A percentile compares a stretch with the other conserved stretches of the same genome.
Conservation (phyloP, 768 basidiomycete genomes). For the Epithele typhae region DNA sequence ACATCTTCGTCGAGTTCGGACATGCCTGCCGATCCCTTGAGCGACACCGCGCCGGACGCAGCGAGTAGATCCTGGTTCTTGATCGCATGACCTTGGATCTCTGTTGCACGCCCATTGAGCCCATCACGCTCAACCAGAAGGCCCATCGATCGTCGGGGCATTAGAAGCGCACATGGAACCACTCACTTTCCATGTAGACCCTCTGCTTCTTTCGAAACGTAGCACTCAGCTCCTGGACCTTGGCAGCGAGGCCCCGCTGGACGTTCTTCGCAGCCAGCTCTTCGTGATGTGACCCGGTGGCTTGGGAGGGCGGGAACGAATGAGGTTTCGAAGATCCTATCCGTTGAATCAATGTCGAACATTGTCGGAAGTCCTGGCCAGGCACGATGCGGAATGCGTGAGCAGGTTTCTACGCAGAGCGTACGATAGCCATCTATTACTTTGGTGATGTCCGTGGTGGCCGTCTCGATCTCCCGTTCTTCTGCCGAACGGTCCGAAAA, state of each 20-base stretch:
- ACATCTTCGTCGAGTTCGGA: constrained; percentile 90
- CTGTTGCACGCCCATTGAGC: constrained; percentile 34
- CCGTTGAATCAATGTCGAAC: constrained; percentile 62
- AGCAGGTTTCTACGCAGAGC: neutral
- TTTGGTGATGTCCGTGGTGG: constrained; percentile 85
- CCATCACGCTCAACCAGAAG: too few species aligned
- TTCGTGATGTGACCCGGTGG: constrained; percentile 41
- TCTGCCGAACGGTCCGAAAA: constrained; percentile 94
- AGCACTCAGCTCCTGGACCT: constrained; percentile 89
- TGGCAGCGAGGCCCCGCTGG: constrained; percentile 92
- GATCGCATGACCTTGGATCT: constrained; percentile 94
- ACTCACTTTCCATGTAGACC: constrained; percentile 96
- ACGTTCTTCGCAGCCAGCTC: constrained; percentile 84
- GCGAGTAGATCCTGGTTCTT: constrained; percentile 94
- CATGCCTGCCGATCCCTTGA: constrained; percentile 78
- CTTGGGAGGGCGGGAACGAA: constrained; percentile 56
- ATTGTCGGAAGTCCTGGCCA: constrained; percentile 35
- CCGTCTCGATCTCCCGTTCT: constrained; percentile 87
- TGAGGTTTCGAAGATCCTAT: constrained; percentile 58
- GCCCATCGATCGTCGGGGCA: too few species aligned
- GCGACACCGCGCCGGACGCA: constrained; percentile 81
- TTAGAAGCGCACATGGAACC: neutral
- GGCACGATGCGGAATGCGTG: constrained; percentile 1
- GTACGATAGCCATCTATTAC: constrained; percentile 36
- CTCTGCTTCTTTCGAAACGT: constrained; percentile 96